These are phyloP conservation scores for Vaccinium darrowii DNA, from an alignment of 148 eudicot genomes.

Conservation along the genomic window DNA sequence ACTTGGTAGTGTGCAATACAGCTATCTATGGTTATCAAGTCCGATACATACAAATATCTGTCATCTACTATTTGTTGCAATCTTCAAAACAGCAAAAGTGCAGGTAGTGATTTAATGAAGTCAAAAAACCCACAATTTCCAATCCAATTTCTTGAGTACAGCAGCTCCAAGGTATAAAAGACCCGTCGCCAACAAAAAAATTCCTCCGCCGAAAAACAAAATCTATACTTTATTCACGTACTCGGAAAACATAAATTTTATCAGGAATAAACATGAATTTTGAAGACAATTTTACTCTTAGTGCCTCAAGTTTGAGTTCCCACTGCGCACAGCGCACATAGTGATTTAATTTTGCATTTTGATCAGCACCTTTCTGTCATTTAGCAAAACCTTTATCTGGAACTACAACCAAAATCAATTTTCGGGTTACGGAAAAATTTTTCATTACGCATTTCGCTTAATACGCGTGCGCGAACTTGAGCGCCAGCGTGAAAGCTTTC, in stretches of 20 bases:
- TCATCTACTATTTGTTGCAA: background rate
- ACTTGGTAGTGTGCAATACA: background rate
- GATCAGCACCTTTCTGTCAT: background rate
- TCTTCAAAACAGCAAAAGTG: background rate
- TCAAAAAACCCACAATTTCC: background rate
- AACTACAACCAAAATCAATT: background rate
- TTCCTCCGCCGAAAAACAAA: background rate
- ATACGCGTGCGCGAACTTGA: background rate
- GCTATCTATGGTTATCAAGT: background rate
- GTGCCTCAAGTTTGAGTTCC: background rate
- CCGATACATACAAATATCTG: background rate
- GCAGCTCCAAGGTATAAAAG: background rate
- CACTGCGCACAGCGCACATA: background rate
- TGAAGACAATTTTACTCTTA: background rate
- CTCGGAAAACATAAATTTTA: background rate
- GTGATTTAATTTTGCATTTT: background rate
- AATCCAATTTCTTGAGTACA: background rate
- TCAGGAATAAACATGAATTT: too few species aligned
- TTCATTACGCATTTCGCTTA: background rate
- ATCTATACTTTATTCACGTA: background rate
- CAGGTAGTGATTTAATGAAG: background rate
- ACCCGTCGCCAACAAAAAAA: background rate
- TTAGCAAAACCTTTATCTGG: background rate
- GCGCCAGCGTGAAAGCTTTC: background rate
- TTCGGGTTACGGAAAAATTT: background rate